These are phyloP conservation scores for Graphium sp. DNA, from an alignment of 2,329 filamentous ascomycete species.

Conservation along the genomic window DNA sequence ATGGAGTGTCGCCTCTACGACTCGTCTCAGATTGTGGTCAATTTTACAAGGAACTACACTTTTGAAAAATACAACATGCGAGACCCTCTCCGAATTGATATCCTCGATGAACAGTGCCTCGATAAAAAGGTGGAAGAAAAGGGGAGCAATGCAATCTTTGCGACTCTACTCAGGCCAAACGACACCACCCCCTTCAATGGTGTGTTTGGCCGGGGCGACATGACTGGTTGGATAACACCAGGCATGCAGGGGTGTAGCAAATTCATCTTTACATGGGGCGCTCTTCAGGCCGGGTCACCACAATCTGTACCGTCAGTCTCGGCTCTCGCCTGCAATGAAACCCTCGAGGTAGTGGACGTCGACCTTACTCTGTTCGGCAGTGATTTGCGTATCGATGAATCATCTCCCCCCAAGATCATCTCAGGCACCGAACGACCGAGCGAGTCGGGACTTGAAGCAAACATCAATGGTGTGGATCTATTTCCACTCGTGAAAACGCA, in stretches of 20 bases:
- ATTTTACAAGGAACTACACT: no score
- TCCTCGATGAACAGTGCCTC: conserved; percentile 8
- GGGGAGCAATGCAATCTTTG: conserved; percentile 8
- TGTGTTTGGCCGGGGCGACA: no score
- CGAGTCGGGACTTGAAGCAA: conserved; percentile 5
- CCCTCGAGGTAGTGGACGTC: conserved; percentile 12
- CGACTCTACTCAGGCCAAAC: conserved; percentile 3
- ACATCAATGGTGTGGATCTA: conserved; percentile 11
- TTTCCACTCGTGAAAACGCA: conserved; percentile 14
- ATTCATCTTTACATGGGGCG: no score
- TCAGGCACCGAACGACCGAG: conserved; percentile 12
- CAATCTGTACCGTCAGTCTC: conserved; percentile 12
- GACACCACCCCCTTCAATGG: neutral
- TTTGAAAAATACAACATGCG: conserved; percentile 6
- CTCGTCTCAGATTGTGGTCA: conserved; percentile 9
- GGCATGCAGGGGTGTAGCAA: no score
- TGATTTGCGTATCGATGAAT: conserved; percentile 12
- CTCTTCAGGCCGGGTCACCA: neutral
- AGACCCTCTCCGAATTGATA: conserved; percentile 8
- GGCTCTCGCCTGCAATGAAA: conserved; percentile 20
- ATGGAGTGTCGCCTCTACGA: conserved; percentile 11
- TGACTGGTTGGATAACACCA: no score
- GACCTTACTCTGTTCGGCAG: conserved; percentile 10
- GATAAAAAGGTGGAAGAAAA: conserved; percentile 2
- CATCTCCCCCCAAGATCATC: conserved; percentile 9